Evolutionary conservation across 371 early-diverging fungal species (phyloP).

Genomic region (Rhizopus delemar): DNA sequence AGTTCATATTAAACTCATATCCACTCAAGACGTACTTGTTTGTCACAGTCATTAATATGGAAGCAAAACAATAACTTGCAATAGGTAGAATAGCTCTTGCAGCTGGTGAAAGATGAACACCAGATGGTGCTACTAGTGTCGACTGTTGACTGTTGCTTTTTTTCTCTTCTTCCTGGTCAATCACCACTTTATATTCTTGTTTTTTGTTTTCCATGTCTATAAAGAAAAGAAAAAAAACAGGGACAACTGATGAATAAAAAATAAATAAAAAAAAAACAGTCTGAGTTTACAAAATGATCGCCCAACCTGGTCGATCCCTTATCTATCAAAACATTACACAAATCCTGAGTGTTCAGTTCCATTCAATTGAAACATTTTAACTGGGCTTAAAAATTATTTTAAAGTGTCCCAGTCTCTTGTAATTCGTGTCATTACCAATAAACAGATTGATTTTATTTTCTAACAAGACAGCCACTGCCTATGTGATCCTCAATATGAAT

Average conservation of each 20-base stretch:
- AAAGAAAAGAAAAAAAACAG: slow-evolving; percentile 1
- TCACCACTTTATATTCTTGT: slow-evolving; percentile 28
- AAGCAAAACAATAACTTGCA: slow-evolving; percentile 82
- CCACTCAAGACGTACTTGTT: slow-evolving; percentile 90
- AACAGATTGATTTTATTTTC: no score
- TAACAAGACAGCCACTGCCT: no score
- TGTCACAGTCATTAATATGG: slow-evolving; percentile 92
- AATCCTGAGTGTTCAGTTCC: no score
- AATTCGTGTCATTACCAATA: no score
- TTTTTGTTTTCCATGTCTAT: slow-evolving; percentile 17
- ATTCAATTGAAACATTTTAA: no score
- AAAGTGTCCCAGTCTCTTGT: no score
- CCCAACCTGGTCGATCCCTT: not conserved
- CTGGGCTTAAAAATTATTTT: no score
- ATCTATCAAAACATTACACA: no score
- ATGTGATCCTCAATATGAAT: no score
- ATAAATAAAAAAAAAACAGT: not conserved
- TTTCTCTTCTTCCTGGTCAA: slow-evolving; percentile 26
- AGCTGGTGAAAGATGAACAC: slow-evolving; percentile 44
- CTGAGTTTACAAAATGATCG: slow-evolving; percentile 7
- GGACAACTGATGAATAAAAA: not conserved
- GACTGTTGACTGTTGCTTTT: slow-evolving; percentile 10
- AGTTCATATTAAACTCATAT: slow-evolving; percentile 86
- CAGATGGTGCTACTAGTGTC: slow-evolving; percentile 38
- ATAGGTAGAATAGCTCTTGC: slow-evolving; percentile 66